phyloP scores from a whole-genome alignment of 352 stramenopile species.

The Thraustotheca clavata region DNA sequence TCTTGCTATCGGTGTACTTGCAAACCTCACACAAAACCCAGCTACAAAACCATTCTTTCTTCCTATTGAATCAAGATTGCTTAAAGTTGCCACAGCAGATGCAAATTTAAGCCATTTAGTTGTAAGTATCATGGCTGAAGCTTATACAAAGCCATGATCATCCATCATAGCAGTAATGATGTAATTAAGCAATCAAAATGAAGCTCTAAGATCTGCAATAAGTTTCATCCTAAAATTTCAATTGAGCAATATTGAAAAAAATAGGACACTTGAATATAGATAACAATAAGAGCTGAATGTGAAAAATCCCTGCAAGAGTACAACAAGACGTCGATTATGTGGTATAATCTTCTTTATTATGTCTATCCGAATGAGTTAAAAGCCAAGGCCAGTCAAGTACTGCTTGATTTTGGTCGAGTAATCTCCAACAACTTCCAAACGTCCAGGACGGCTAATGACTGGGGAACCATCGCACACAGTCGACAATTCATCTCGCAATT shows the following conservation, averaged over 20 bases:
- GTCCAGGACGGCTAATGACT: conserved; percentile 52
- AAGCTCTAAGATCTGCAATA: conserved; percentile 2
- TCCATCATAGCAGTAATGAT: not conserved
- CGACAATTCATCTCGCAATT: conserved; percentile 68
- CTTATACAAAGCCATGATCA: conserved; percentile 42
- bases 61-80: conserved; percentile 65
- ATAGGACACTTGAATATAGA: not conserved
- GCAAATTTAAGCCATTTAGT: conserved; percentile 70
- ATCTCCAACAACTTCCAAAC: conserved; percentile 72
- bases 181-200: not conserved
- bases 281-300: too few relatives aligned
- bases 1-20: conserved; percentile 56
- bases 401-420: conserved; percentile 63
- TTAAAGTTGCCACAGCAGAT: conserved; percentile 63
- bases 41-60: conserved; percentile 69
- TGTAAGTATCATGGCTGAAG: conserved; percentile 69
- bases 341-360: not conserved
- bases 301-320: not conserved
- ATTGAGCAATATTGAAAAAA: too few relatives aligned
- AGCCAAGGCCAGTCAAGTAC: conserved; percentile 77
- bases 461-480: conserved; percentile 78
- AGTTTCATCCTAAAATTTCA: too few relatives aligned
- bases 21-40: conserved; percentile 71
- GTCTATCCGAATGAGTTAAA: conserved; percentile 32
- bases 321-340: not conserved